Evolutionary conservation across 1,284 basidiomycete species (phyloP).

Genomic region (Ganoderma leucocontextum): DNA sequence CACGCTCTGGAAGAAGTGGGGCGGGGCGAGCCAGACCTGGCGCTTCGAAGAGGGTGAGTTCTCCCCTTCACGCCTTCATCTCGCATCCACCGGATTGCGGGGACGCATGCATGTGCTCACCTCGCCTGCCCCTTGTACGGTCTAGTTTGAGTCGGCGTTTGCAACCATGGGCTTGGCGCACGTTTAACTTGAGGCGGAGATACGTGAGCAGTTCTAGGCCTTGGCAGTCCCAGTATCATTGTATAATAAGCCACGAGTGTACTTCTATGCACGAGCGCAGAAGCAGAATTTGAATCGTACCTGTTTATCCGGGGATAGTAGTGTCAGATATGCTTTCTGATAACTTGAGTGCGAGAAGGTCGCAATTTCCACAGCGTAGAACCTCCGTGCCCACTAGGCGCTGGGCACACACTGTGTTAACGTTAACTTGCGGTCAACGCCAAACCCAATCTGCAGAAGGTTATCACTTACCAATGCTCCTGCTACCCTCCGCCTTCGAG

Average conservation of each 20-base stretch:
- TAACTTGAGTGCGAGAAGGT: not conserved
- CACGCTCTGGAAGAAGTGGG: conserved; percentile 39
- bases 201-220: not conserved
- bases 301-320: not conserved
- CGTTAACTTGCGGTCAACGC: not conserved
- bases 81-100: not conserved
- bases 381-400: not conserved
- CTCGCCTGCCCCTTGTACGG: not conserved
- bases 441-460: conserved; percentile 4
- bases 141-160: not conserved
- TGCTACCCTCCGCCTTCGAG: not conserved
- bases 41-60: conserved; percentile 37
- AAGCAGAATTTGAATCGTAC: not conserved
- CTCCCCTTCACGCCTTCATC: not conserved
- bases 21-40: conserved; percentile 39
- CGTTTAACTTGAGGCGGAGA: not conserved
- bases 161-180: not conserved
- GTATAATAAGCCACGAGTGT: not conserved
- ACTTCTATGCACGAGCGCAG: not conserved
- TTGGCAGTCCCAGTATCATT: not conserved
- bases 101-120: conserved; percentile 2
- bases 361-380: not conserved
- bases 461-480: not conserved
- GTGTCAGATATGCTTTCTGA: not conserved
- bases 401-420: not conserved